A percentile compares a stretch with the other conserved stretches of the same genome.
phyloP scores from a whole-genome alignment of 2,329 filamentous ascomycete genomes.

The Lachnellula willkommii region DNA sequence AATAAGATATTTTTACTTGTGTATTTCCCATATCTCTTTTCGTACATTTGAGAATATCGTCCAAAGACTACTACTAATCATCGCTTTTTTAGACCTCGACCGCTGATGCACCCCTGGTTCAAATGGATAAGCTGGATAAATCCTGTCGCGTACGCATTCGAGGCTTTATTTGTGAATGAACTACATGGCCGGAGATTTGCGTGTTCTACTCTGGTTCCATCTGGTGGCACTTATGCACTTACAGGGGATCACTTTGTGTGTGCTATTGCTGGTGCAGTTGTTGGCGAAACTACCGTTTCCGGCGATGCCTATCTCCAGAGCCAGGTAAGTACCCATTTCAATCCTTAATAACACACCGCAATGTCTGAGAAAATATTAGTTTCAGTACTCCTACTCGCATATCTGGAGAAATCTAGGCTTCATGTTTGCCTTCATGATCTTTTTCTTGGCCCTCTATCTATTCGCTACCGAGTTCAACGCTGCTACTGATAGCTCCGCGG shows the following conservation, averaged over 20 bases:
- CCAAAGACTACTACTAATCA: too few species aligned
- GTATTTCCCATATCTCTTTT: too few species aligned
- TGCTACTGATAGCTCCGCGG: conserved; percentile 69
- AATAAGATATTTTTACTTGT: too few species aligned
- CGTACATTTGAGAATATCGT: too few species aligned
- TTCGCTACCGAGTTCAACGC: conserved; percentile 55
- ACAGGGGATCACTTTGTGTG: conserved; percentile 43
- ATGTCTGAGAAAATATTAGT: conserved; percentile 31
- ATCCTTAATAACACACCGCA: too few species aligned
- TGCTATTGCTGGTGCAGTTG: conserved; percentile 50
- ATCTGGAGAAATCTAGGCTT: conserved; percentile 57
- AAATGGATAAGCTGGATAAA: conserved; percentile 69
- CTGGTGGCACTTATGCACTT: conserved; percentile 39
- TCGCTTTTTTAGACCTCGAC: conserved; percentile 12
- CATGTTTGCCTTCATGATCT: conserved; percentile 57
- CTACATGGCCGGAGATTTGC: conserved; percentile 52
- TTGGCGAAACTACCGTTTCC: conserved; percentile 47
- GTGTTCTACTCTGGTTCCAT: conserved; percentile 42
- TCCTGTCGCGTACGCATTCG: conserved; percentile 67
- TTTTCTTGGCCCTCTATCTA: conserved; percentile 60
- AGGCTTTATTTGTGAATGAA: conserved; percentile 76
- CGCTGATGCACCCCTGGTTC: conserved; percentile 71
- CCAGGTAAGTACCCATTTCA: too few species aligned
- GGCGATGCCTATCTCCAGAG: conserved; percentile 54
- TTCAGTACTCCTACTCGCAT: conserved; percentile 43